Evolutionary conservation across 371 early-diverging fungal species (phyloP).

Genomic region (Mucor mucedo): DNA sequence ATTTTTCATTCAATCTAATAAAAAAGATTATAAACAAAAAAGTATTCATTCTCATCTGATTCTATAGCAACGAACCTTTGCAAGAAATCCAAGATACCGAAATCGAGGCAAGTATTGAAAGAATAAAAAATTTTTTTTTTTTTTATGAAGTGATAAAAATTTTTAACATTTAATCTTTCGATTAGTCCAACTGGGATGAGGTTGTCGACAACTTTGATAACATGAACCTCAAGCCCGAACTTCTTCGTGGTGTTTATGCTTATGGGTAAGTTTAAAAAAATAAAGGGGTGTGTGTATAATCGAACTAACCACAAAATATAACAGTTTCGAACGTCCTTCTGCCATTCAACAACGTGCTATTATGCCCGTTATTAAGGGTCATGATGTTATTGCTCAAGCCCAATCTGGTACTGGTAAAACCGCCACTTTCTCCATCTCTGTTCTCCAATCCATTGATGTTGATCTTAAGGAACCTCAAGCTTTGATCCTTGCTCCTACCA

Average conservation of each 20-base stretch:
- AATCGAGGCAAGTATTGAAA: conserved; percentile 44
- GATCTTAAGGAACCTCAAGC: conserved; percentile 81
- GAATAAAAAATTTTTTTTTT: conserved; percentile 11
- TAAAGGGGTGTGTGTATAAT: neutral
- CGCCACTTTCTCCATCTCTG: conserved; percentile 93
- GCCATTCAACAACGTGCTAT: conserved; percentile 95
- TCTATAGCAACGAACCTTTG: conserved; percentile 37
- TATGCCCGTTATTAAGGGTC: conserved; percentile 80
- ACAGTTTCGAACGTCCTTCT: conserved; percentile 87
- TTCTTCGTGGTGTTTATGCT: conserved; percentile 89
- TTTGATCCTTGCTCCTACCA: conserved; percentile 88
- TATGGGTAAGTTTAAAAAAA: conserved; percentile 67
- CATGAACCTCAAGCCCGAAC: conserved; percentile 82
- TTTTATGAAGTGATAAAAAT: conserved; percentile 12
- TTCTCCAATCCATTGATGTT: conserved; percentile 86
- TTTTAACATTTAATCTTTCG: conserved; percentile 17
- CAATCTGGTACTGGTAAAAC: conserved; percentile 99
- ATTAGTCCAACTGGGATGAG: conserved; percentile 76
- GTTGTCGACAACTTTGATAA: conserved; percentile 83
- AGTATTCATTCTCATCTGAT: too few species aligned
- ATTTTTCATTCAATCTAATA: too few species aligned
- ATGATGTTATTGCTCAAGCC: conserved; percentile 95
- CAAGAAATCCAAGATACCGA: conserved; percentile 47
- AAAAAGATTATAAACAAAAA: neutral
- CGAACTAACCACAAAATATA: neutral